These are phyloP conservation scores for Dillenia suffruticosa DNA, from an alignment of 164 flowering plant genomes.

Conservation along the genomic window DNA sequence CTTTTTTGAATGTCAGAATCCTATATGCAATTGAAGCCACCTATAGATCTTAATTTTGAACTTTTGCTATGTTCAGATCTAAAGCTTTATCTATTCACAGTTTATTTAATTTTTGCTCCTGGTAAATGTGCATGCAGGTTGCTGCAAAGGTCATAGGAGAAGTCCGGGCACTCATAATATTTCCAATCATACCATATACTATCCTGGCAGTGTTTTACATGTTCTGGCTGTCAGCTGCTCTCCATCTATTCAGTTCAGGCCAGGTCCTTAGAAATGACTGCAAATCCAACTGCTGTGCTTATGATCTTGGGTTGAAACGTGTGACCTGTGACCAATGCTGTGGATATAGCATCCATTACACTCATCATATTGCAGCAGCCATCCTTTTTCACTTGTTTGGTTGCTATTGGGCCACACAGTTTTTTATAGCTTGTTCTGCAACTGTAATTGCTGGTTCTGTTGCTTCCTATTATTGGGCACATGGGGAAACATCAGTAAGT, in stretches of 20 bases:
- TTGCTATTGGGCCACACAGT: slow-evolving; percentile 93
- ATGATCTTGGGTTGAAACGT: slow-evolving; percentile 57
- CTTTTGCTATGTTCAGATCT: no score
- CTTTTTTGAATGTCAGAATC: no score
- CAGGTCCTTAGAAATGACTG: slow-evolving; percentile 67
- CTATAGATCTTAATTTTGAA: no score
- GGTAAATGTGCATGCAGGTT: slow-evolving; percentile 49
- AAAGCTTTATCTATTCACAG: no score
- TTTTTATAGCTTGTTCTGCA: slow-evolving; percentile 78
- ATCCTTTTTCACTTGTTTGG: slow-evolving; percentile 91
- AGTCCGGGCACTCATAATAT: slow-evolving; percentile 84
- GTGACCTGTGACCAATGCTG: slow-evolving; percentile 85
- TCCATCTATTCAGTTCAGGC: slow-evolving; percentile 89
- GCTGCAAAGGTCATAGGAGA: slow-evolving; percentile 98
- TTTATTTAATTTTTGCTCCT: no score
- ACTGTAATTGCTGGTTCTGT: slow-evolving; percentile 99
- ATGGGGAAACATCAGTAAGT: slow-evolving; percentile 76
- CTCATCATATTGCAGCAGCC: slow-evolving; percentile 76
- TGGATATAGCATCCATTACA: slow-evolving; percentile 80
- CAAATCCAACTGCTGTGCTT: slow-evolving; percentile 76
- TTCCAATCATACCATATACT: slow-evolving; percentile 75
- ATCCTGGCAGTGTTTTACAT: slow-evolving; percentile 81
- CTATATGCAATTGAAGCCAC: no score
- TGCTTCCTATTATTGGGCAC: slow-evolving; percentile 98
- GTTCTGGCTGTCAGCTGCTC: slow-evolving; percentile 88